phyloP scores from a whole-genome alignment of 106 monocot species.

The Dendrobium chrysotoxum region DNA sequence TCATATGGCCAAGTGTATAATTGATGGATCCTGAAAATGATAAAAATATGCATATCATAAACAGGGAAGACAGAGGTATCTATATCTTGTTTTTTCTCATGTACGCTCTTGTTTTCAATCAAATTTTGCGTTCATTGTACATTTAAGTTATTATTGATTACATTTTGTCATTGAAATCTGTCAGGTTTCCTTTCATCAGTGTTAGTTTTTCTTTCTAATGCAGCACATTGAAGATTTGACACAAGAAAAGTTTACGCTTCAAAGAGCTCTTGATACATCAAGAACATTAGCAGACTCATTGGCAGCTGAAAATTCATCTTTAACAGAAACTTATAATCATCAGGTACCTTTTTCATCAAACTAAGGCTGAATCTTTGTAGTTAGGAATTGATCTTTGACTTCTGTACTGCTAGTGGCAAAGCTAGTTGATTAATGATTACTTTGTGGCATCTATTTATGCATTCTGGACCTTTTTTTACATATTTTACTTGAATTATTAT shows the following conservation, averaged over 20 bases:
- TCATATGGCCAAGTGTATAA: neutral
- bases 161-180: neutral
- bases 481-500: neutral
- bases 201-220: constrained; percentile 9
- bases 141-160: neutral
- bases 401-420: neutral
- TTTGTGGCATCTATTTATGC: neutral
- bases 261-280: constrained; percentile 88
- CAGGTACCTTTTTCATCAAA: constrained; percentile 43
- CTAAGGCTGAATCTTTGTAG: neutral
- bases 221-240: constrained; percentile 99
- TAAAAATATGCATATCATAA: neutral
- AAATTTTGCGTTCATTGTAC: neutral
- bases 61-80: neutral
- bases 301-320: constrained; percentile 84
- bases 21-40: neutral
- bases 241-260: constrained; percentile 84
- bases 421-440: neutral
- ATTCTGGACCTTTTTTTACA: neutral
- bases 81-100: neutral
- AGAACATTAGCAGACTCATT: constrained; percentile 60
- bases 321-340: constrained; percentile 84
- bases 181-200: neutral
- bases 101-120: neutral
- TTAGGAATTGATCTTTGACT: neutral